Conservation (phyloP, 805 yeast species). For the Tetrapisispora iriomotensis region DNA sequence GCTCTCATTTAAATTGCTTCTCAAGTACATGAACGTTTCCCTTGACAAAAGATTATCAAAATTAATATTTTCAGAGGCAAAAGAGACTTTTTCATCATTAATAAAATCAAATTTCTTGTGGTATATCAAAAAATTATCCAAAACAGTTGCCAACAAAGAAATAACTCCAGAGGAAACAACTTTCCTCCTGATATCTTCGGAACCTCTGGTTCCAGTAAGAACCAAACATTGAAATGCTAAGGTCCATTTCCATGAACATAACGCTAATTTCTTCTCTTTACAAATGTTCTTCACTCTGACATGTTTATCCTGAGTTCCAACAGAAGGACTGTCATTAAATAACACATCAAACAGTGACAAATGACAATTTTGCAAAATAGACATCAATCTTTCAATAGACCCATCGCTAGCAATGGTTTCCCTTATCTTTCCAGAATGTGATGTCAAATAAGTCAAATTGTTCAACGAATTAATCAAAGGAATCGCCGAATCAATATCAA, state of each 20-base stretch:
- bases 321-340: slow-evolving; percentile 9
- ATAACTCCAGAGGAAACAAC: slow-evolving; percentile 88
- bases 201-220: slow-evolving; percentile 85
- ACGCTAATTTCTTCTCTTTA: slow-evolving; percentile 32
- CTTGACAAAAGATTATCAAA: slow-evolving; percentile 11
- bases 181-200: slow-evolving; percentile 72
- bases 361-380: slow-evolving; percentile 75
- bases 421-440: slow-evolving; percentile 79
- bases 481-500: slow-evolving; percentile 80
- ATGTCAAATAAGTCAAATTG: slow-evolving; percentile 77
- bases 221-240: slow-evolving; percentile 88
- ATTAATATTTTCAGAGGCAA: slow-evolving; percentile 11
- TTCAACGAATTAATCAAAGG: slow-evolving; percentile 88
- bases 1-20: slow-evolving; percentile 12
- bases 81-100: slow-evolving; percentile 7
- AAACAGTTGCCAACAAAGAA: slow-evolving; percentile 82
- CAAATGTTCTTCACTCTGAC: slow-evolving; percentile 18
- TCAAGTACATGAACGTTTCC: slow-evolving; percentile 10
- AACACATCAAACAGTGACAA: slow-evolving; percentile 18
- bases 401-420: slow-evolving; percentile 87
- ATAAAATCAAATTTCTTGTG: slow-evolving; percentile 29
- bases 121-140: slow-evolving; percentile 66
- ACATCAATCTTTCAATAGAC: slow-evolving; percentile 80
- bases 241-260: slow-evolving; percentile 97
- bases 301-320: slow-evolving; percentile 9